Conservation (phyloP, 1,284 basidiomycete genomes). For the Ceratobasidium sp. region DNA sequence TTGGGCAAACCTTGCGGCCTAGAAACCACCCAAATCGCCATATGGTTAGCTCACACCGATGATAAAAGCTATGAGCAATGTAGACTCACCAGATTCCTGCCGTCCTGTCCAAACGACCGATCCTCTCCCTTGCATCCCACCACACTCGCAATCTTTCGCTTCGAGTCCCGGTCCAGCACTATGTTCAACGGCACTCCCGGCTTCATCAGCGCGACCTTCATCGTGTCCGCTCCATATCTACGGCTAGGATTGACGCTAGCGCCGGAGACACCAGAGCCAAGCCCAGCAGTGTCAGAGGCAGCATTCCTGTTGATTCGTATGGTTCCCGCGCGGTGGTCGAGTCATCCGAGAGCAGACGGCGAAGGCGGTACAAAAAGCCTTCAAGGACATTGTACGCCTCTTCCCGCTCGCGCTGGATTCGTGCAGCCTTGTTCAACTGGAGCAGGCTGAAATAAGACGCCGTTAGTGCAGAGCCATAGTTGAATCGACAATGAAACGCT, state of each 20-base stretch:
- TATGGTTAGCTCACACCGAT: too few species aligned
- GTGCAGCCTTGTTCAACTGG: conserved; percentile 80
- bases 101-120: conserved; percentile 87
- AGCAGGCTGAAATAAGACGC: conserved; percentile 62
- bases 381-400: conserved; percentile 94
- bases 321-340: too few species aligned
- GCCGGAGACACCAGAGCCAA: conserved; percentile 13
- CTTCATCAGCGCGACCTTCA: conserved; percentile 95
- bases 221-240: conserved; percentile 97
- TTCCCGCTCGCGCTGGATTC: conserved; percentile 78
- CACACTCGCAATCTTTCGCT: conserved; percentile 90
- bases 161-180: conserved; percentile 93
- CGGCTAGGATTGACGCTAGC: conserved; percentile 76
- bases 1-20: conserved; percentile 90
- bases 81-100: conserved; percentile 57
- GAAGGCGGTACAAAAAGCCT: conserved; percentile 88
- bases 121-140: conserved; percentile 88
- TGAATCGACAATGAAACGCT: conserved; percentile 40
- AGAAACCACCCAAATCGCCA: too few species aligned
- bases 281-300: neutral
- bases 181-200: conserved; percentile 97
- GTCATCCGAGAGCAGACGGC: conserved; percentile 79
- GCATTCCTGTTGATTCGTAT: neutral
- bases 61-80: too few species aligned
- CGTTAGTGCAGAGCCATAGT: too few species aligned